These are phyloP conservation scores for Elsinoe arachidis DNA, from an alignment of 2,329 filamentous ascomycete genomes.

Conservation along the genomic window DNA sequence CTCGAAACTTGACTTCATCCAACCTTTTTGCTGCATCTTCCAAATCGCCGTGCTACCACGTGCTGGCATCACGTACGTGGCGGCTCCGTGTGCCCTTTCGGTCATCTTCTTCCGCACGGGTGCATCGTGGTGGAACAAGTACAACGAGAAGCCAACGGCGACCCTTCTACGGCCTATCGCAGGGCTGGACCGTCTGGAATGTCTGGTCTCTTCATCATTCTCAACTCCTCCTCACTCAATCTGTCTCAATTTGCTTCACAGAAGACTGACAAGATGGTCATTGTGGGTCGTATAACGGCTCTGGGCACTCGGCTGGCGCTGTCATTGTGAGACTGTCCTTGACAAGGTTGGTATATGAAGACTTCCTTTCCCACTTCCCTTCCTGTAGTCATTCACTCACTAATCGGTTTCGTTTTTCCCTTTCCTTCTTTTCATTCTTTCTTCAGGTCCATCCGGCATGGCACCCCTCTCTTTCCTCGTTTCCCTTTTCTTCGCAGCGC, in stretches of 20 bases:
- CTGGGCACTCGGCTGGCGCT: neutral
- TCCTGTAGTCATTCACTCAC: neutral
- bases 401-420: constrained; percentile 10
- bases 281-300: neutral
- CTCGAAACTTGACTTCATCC: neutral
- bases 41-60: constrained; percentile 1
- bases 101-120: neutral
- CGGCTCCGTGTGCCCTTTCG: neutral
- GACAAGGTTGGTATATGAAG: neutral
- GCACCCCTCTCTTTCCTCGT: constrained; percentile 7
- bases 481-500: constrained; percentile 4
- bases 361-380: neutral
- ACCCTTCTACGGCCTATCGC: constrained; percentile 5
- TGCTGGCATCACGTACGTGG: neutral
- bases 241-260: neutral
- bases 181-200: neutral
- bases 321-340: neutral
- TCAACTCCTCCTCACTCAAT: neutral
- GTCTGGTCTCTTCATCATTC: neutral
- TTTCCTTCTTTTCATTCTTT: constrained; percentile 6
- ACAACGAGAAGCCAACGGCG: constrained; percentile 3
- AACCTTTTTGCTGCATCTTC: neutral
- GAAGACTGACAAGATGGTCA: neutral
- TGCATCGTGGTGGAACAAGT: neutral
- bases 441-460: constrained; percentile 10